Evolutionary conservation across 1,284 basidiomycete species (phyloP), one percentile per base, ranked within the genome.

Genomic region (Puccinia horiana): DNA sequence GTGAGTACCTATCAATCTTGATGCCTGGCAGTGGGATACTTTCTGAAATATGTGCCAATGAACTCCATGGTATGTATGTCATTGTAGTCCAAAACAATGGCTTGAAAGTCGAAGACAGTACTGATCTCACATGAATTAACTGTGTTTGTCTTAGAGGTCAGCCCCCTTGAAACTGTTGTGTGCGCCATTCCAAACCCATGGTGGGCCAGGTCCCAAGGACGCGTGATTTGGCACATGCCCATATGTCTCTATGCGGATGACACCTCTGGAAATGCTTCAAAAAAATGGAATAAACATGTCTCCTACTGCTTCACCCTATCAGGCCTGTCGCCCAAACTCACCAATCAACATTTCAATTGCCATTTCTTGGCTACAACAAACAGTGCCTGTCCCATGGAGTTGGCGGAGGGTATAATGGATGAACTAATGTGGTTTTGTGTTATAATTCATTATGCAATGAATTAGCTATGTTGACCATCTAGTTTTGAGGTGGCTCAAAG

Each of bases 381-480:
- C 18, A 35, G 14, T 2, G 44, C 47, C 35, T 29, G 44, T 1
- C n/a, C 52, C 1, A 14, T 75, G 52, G 73, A 75, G 49, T 32
- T 75, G 2, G 73, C 29, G 18, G 74, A 89, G 44, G 86, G 85
- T 0, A 84, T 89, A 63, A 85, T 84, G 0, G 77, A 84, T 1
- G 86, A 87, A 58, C 72, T 88, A 2, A 80, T 84, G 87, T 87
- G 83, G 44, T 82, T 83, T n/a, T n/a, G 32, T 70, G 18, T 4
- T 5, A 42, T 20, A n/a, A 72, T 23, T 18, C 20, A 3, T 18
- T 12, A 32, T 14, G 23, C 29, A 26, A n/a, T 69, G 23, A 14
- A 72, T 32, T 44, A 5, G 26, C 26, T 18, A 4, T 58, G 26
- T 29, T 58, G 56, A 47, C 16, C 9, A 16, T 16, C 8, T 9